Conservation (phyloP, 495 filamentous ascomycete genomes). For the Aspergillus bridgeri region DNA sequence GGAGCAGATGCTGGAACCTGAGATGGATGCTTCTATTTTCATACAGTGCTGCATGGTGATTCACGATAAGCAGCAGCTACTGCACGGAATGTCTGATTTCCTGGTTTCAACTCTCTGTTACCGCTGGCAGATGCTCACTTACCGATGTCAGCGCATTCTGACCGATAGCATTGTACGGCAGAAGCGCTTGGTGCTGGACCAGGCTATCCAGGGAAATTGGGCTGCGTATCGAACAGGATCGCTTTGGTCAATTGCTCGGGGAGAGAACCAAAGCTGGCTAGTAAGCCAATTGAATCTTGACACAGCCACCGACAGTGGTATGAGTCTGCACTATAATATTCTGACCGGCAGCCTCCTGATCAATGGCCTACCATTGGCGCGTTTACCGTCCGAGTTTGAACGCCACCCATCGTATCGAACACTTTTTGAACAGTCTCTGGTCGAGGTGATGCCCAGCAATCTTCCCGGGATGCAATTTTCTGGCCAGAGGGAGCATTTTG, state of each 20-base stretch:
- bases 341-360: slow-evolving; percentile 55
- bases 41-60: slow-evolving; percentile 38
- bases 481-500: slow-evolving; percentile 23
- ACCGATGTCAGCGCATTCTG: slow-evolving; percentile 16
- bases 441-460: slow-evolving; percentile 42
- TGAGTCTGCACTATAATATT: slow-evolving; percentile 49
- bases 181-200: slow-evolving; percentile 24
- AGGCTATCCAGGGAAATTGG: slow-evolving; percentile 37
- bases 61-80: slow-evolving; percentile 24
- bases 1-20: slow-evolving; percentile 11
- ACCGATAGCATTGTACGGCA: slow-evolving; percentile 7
- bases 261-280: slow-evolving; percentile 6
- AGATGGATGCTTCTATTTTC: slow-evolving; percentile 30
- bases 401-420: slow-evolving; percentile 32
- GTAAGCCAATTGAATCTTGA: not conserved
- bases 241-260: slow-evolving; percentile 19
- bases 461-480: slow-evolving; percentile 45
- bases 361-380: slow-evolving; percentile 48
- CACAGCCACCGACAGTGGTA: slow-evolving; percentile 13
- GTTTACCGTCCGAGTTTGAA: slow-evolving; percentile 48
- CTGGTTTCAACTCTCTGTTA: slow-evolving; percentile 21
- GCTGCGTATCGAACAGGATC: slow-evolving; percentile 26
- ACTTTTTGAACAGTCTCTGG: slow-evolving; percentile 38
- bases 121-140: slow-evolving; percentile 27
- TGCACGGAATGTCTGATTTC: slow-evolving; percentile 4